A percentile compares a stretch with the other conserved stretches of the same genome.
These are phyloP conservation scores for Powellomyces hirtus DNA, from an alignment of 192 early-diverging fungal species.

Conservation along the genomic window DNA sequence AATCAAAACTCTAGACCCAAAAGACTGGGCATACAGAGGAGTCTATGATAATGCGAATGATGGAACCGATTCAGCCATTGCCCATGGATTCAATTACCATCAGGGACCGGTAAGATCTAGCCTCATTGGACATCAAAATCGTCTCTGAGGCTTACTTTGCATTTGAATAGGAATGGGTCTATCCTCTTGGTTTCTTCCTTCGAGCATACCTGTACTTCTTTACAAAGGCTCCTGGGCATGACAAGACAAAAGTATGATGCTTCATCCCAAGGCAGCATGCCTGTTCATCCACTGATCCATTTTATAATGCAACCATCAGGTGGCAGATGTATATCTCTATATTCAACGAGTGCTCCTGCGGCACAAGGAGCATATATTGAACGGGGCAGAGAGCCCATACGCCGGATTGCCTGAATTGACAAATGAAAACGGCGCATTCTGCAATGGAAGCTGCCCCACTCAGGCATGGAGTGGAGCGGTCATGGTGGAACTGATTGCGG, in stretches of 20 bases:
- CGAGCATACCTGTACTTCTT: conserved; percentile 78
- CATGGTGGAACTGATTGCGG: conserved; percentile 63
- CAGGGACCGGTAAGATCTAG: conserved; percentile 71
- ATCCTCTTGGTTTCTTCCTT: conserved; percentile 86
- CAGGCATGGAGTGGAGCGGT: conserved; percentile 91
- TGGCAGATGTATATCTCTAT: conserved; percentile 45
- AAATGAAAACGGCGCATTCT: conserved; percentile 78
- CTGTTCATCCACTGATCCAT: background rate
- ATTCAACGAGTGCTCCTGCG: conserved; percentile 72
- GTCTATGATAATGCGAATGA: conserved; percentile 92
- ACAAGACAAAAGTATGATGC: conserved; percentile 10
- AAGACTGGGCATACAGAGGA: conserved; percentile 90
- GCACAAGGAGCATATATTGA: conserved; percentile 75
- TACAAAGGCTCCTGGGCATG: conserved; percentile 34
- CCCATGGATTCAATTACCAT: conserved; percentile 98
- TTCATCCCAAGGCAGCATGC: background rate
- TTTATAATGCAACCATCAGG: background rate
- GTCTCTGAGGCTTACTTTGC: background rate
- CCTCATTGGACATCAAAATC: background rate
- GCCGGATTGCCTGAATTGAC: conserved; percentile 96
- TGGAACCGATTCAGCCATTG: conserved; percentile 73
- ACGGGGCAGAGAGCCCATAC: conserved; percentile 59
- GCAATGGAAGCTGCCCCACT: conserved; percentile 81
- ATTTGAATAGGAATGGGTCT: conserved; percentile 99
- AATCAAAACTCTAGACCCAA: conserved; percentile 95